Base-by-base conservation (phyloP, 2,329 filamentous ascomycete species). In the Xenosphaeropsis pyriputrescens region DNA sequence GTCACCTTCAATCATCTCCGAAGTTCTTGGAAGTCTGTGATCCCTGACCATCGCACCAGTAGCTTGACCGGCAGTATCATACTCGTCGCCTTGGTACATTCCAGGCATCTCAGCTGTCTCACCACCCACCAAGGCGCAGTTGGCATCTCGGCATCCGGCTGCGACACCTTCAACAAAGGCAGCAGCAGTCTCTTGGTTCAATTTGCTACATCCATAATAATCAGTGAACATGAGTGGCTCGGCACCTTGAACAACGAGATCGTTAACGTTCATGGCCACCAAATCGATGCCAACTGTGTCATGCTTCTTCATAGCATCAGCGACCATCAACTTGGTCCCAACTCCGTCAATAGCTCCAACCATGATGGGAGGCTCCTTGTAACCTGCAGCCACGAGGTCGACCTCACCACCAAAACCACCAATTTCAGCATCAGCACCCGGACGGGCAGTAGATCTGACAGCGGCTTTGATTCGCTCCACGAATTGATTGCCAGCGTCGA, bases 81-180 rank as follows among this genome's bases (percentile, higher is more conserved):
- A 98, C 54, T 93, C 85, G 36, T 85, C 83, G 38, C 73, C 76
- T 45, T 79, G 69, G 63, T 94, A 95, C 67, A 96, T 85, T 39
- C 88, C 88, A 0, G 89, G 89, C 91, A 98, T 96, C 62, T 98
- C 91, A 6, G 91, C 91, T 1, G 91, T 98, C 62, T 98, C 91
- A 33, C 91, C 91, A 30, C 91, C 91, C n/a, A 96, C 83, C 3
- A 98, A 71, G 13, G 88, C 88, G 53, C 89, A 94, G 33, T 80
- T 80, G 1, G 89, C 76, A 52, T 86, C 74, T 42, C 75, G 75
- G 61, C 91, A 98, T 35, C 91, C 91, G 19, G 79, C 71, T 2
- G 88, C 86, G 2, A 98, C 86, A 45, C 91, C 88, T 52, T 85
- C 75, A 31, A 98, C 83, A 54, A 98, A 96, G n/a, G 75, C 70